phyloP scores from a whole-genome alignment of 2,329 filamentous ascomycete species.

The Neopestalotiopsis rosae region DNA sequence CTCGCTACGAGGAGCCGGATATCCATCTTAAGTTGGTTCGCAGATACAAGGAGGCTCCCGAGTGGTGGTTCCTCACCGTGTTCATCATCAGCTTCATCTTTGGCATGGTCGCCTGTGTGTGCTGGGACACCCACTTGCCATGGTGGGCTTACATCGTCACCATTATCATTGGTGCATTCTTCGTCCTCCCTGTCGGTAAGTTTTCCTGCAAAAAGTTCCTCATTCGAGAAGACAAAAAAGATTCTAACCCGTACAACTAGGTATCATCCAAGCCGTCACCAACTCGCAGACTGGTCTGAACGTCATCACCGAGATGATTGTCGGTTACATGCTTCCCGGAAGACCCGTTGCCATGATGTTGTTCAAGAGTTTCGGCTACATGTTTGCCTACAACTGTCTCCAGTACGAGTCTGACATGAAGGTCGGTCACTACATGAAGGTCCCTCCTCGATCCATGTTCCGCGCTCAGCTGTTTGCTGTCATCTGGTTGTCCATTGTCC shows the following conservation, averaged over 20 bases:
- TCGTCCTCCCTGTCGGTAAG: conserved; percentile 16
- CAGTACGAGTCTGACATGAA: conserved; percentile 46
- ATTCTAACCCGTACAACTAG: neutral
- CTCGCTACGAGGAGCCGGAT: conserved; percentile 49
- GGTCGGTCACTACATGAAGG: conserved; percentile 58
- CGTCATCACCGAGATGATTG: conserved; percentile 73
- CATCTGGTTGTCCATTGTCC: conserved; percentile 44
- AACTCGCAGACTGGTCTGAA: conserved; percentile 42
- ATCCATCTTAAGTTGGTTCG: conserved; percentile 61
- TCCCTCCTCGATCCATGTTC: conserved; percentile 38
- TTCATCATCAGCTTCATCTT: conserved; percentile 55
- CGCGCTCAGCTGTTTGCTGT: conserved; percentile 43
- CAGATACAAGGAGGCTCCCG: conserved; percentile 58
- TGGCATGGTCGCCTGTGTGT: conserved; percentile 41
- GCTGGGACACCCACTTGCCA: conserved; percentile 46
- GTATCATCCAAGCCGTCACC: conserved; percentile 14
- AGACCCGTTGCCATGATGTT: conserved; percentile 77
- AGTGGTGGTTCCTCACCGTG: conserved; percentile 61
- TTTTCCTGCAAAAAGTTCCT: neutral
- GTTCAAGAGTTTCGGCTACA: conserved; percentile 66
- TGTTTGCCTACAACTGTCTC: conserved; percentile 13
- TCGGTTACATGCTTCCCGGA: conserved; percentile 76
- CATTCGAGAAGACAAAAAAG: neutral
- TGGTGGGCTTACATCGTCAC: conserved; percentile 27
- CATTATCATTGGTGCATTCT: conserved; percentile 16